Percentiles rank a stretch among this genome's conserved stretches.
Evolutionary conservation across 1,284 basidiomycete species (phyloP).

Genomic region (Coniferiporia weirii): DNA sequence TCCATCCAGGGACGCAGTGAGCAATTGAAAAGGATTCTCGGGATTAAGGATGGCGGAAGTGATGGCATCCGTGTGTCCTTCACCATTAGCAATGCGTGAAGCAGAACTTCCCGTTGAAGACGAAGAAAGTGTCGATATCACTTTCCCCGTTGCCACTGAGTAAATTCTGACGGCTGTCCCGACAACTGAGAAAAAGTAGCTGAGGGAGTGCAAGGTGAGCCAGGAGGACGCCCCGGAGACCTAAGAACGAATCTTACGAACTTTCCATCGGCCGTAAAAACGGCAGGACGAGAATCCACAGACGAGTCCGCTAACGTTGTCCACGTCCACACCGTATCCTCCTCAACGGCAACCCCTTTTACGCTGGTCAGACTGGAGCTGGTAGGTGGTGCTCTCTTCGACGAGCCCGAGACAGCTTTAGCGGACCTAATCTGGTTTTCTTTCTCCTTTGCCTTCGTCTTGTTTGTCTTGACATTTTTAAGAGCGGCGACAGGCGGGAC

Average conservation of each 20-base stretch:
- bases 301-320: constrained; percentile 65
- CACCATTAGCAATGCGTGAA: constrained; percentile 32
- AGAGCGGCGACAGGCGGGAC: neutral
- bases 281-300: constrained; percentile 59
- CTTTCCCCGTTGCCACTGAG: constrained; percentile 67
- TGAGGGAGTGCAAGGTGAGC: constrained; percentile 28
- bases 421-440: constrained; percentile 2
- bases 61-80: constrained; percentile 51
- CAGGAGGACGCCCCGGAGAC: constrained; percentile 18
- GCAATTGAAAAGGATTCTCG: constrained; percentile 83
- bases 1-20: constrained; percentile 84
- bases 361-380: neutral
- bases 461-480: neutral
- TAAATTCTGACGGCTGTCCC: constrained; percentile 79
- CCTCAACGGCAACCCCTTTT: constrained; percentile 15
- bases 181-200: constrained; percentile 84
- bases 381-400: neutral
- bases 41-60: constrained; percentile 81
- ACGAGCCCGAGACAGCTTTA: neutral
- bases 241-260: constrained; percentile 34
- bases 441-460: constrained; percentile 13
- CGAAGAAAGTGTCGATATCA: constrained; percentile 72
- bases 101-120: constrained; percentile 31
- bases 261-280: constrained; percentile 86
- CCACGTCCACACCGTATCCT: constrained; percentile 59